Percentiles rank a stretch among this genome's conserved stretches.
Conservation (phyloP, 352 stramenopile species). For the Globisporangium cederbergense region DNA sequence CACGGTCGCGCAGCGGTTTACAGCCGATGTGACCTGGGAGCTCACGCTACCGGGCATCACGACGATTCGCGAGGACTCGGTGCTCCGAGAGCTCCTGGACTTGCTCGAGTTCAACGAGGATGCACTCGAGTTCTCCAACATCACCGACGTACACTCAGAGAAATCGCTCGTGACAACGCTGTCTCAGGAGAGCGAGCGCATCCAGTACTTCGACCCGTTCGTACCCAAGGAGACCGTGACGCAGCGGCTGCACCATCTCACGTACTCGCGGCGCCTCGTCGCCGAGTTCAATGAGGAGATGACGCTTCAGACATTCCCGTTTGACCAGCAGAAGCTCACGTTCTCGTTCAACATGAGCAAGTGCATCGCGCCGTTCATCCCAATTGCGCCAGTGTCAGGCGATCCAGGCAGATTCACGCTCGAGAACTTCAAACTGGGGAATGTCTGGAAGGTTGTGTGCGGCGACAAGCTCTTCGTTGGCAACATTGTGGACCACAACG, state of each 20-base stretch:
- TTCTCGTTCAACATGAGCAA: constrained; percentile 27
- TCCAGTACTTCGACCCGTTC: constrained; percentile 16
- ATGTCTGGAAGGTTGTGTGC: constrained; percentile 31
- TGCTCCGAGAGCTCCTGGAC: constrained; percentile 28
- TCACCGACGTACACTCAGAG: constrained; percentile 19
- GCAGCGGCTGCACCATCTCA: constrained; percentile 16
- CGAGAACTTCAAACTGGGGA: constrained; percentile 32
- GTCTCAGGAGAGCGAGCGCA: constrained; percentile 2
- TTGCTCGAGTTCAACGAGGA: constrained; percentile 30
- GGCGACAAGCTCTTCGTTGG: constrained; percentile 33
- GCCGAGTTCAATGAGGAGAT: constrained; percentile 39
- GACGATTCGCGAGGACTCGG: constrained; percentile 27
- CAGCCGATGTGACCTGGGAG: constrained; percentile 31
- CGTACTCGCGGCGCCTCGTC: constrained; percentile 25
- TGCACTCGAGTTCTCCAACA: constrained; percentile 30
- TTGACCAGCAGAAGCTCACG: constrained; percentile 40
- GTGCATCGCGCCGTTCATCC: constrained; percentile 16
- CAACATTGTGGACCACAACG: constrained; percentile 19
- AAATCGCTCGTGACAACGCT: constrained; percentile 10
- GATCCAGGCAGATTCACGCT: constrained; percentile 24
- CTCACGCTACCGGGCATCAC: constrained; percentile 24
- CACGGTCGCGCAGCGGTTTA: constrained; percentile 26
- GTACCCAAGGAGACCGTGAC: constrained; percentile 1
- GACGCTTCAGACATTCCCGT: constrained; percentile 32
- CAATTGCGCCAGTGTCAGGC: constrained; percentile 11